These are phyloP conservation scores for Termitomyces bulborhizus DNA, from an alignment of 768 basidiomycete genomes.

Conservation along the genomic window DNA sequence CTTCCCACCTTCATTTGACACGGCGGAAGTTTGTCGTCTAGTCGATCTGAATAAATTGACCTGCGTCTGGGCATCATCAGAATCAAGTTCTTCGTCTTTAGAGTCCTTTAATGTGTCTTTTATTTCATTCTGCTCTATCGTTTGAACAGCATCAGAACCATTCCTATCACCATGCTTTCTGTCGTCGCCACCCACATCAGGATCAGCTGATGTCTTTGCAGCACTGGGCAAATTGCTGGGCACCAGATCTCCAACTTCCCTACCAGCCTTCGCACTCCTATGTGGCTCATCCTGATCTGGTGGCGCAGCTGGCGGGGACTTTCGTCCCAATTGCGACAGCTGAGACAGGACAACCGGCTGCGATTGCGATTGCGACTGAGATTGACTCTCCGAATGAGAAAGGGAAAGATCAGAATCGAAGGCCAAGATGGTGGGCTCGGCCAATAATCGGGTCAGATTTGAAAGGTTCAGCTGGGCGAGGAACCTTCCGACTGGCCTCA, in stretches of 20 bases:
- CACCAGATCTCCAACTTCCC: neutral
- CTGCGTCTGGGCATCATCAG: constrained; percentile 12
- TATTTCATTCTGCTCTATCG: too few relatives aligned
- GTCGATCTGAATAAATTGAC: neutral
- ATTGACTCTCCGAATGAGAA: constrained; percentile 26
- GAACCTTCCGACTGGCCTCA: constrained; percentile 37
- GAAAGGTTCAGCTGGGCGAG: constrained; percentile 33
- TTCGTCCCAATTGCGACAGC: constrained; percentile 7
- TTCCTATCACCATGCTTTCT: neutral
- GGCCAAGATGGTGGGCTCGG: constrained; percentile 39
- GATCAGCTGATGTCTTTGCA: neutral
- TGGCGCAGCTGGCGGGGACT: neutral
- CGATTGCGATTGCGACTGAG: constrained; percentile 10
- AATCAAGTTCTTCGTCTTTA: constrained; percentile 1
- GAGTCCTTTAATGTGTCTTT: too few relatives aligned
- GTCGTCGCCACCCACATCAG: neutral
- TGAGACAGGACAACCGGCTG: neutral
- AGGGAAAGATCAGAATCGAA: constrained; percentile 52
- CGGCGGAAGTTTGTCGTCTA: too few relatives aligned
- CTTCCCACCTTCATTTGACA: too few relatives aligned
- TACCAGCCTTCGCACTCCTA: neutral
- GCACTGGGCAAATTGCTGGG: neutral
- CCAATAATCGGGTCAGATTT: constrained; percentile 16
- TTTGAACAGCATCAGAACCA: neutral
- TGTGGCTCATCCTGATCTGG: neutral